Evolutionary conservation across 202 grass and related monocot genomes (phyloP).

Genomic region (Setaria italica): DNA sequence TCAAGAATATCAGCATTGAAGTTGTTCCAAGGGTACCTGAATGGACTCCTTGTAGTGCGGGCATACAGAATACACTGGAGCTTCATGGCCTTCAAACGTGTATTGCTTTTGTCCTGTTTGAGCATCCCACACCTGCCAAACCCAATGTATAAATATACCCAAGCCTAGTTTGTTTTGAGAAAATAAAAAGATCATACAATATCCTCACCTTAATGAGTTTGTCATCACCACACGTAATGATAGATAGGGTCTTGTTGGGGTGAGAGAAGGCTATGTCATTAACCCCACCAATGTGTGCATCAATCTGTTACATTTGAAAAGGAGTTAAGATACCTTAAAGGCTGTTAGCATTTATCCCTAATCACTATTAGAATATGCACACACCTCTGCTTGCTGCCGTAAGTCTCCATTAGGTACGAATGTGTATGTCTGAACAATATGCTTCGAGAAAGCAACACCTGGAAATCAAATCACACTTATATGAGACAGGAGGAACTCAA

Average conservation of each 20-base stretch:
- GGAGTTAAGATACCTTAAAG: constrained; percentile 42
- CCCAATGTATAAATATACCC: constrained; percentile 41
- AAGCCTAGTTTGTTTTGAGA: constrained; percentile 36
- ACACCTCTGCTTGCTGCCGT: constrained; percentile 93
- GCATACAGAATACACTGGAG: constrained; percentile 97
- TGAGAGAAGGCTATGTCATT: constrained; percentile 99
- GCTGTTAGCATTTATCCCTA: constrained; percentile 21
- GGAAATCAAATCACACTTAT: constrained; percentile 41
- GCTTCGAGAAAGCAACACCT: constrained; percentile 99
- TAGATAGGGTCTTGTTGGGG: constrained; percentile 92
- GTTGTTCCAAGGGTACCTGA: constrained; percentile 66
- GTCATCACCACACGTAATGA: constrained; percentile 99
- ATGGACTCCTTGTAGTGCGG: constrained; percentile 99
- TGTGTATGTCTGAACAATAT: constrained; percentile 96
- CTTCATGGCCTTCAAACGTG: constrained; percentile 98
- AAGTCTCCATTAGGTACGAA: constrained; percentile 90
- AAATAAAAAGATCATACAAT: constrained; percentile 19
- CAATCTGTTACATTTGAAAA: constrained; percentile 73
- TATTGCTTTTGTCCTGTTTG: constrained; percentile 92
- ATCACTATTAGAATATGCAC: constrained; percentile 23
- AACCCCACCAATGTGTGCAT: constrained; percentile 95
- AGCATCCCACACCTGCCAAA: constrained; percentile 96
- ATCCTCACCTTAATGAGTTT: constrained; percentile 90
- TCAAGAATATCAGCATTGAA: constrained; percentile 28
- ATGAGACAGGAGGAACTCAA: constrained; percentile 25